These are phyloP conservation scores for Elongisporangium anandrum DNA, from an alignment of 352 stramenopile genomes.

Conservation along the genomic window DNA sequence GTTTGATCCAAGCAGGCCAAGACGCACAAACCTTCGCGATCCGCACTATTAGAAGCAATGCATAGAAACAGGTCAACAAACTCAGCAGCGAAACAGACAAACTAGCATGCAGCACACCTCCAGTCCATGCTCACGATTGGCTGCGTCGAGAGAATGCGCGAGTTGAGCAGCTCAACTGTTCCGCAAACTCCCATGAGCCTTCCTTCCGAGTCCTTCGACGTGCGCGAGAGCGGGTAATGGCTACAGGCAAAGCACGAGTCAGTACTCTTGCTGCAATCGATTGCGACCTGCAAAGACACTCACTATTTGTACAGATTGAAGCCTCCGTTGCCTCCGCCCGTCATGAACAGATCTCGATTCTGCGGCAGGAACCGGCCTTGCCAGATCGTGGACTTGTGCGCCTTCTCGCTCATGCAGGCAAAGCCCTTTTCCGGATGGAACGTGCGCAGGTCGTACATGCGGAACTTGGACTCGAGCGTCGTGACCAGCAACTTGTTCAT, in stretches of 20 bases:
- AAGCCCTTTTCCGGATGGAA: slow-evolving; percentile 91
- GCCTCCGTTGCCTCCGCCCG: slow-evolving; percentile 93
- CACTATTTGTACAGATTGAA: slow-evolving; percentile 98
- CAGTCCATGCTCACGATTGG: slow-evolving; percentile 97
- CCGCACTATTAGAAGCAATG: slow-evolving; percentile 33
- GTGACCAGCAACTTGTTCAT: slow-evolving; percentile 97
- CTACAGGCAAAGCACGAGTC: slow-evolving; percentile 22
- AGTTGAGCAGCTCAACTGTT: slow-evolving; percentile 94
- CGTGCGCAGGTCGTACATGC: slow-evolving; percentile 93
- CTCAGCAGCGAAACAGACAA: background rate
- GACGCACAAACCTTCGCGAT: slow-evolving; percentile 92
- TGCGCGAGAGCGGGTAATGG: slow-evolving; percentile 78
- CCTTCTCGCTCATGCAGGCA: slow-evolving; percentile 86
- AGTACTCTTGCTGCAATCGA: slow-evolving; percentile 6
- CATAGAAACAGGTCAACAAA: background rate
- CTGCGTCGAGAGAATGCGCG: slow-evolving; percentile 93
- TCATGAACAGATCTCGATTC: slow-evolving; percentile 97
- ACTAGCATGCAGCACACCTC: slow-evolving; percentile 64
- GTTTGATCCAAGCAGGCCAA: slow-evolving; percentile 94
- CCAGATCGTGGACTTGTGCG: slow-evolving; percentile 96
- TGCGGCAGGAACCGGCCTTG: slow-evolving; percentile 92
- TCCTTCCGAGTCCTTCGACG: slow-evolving; percentile 82
- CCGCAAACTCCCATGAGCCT: slow-evolving; percentile 86
- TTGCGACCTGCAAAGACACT: too few relatives aligned
- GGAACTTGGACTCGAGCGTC: slow-evolving; percentile 96